Evolutionary conservation across 1,284 basidiomycete genomes (phyloP).

Genomic region (Fistulina hepatica): DNA sequence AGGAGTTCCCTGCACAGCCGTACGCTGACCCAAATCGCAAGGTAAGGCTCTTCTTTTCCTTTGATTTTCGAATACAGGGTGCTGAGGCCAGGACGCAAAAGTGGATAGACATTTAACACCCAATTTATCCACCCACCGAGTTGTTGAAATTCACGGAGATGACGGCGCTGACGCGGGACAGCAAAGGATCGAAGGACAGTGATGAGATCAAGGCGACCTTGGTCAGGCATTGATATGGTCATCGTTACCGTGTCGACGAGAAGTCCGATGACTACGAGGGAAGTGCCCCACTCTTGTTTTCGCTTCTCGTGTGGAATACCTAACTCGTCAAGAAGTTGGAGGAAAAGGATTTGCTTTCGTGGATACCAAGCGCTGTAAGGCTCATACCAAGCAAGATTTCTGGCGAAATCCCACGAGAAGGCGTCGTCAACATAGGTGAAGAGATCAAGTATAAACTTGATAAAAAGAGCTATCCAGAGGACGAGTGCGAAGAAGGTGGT

Average conservation of each 20-base stretch:
- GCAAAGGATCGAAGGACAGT: too few species aligned
- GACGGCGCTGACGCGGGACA: constrained; percentile 1
- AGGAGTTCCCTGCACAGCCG: constrained; percentile 17
- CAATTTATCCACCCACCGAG: constrained; percentile 25
- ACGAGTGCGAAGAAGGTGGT: constrained; percentile 24
- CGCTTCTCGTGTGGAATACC: constrained; percentile 27
- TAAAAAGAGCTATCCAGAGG: constrained; percentile 27
- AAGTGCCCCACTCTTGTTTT: constrained; percentile 27
- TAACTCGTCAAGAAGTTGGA: constrained; percentile 30
- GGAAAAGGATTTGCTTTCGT: constrained; percentile 21
- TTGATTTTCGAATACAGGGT: constrained; percentile 9
- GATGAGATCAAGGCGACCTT: constrained; percentile 12
- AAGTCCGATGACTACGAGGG: constrained; percentile 28
- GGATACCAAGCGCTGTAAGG: constrained; percentile 23
- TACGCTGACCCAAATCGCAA: constrained; percentile 19
- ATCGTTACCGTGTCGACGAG: constrained; percentile 22
- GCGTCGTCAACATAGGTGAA: constrained; percentile 28
- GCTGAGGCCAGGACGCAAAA: constrained; percentile 20
- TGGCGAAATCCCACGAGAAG: constrained; percentile 19
- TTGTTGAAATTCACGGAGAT: constrained; percentile 15
- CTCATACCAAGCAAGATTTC: constrained; percentile 18
- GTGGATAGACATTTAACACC: constrained; percentile 22
- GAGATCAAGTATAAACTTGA: too few species aligned
- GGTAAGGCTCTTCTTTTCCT: constrained; percentile 1
- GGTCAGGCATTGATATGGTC: constrained; percentile 20